These are phyloP conservation scores for Colletotrichum sp. DNA, from an alignment of 2,329 filamentous ascomycete species.

Conservation along the genomic window DNA sequence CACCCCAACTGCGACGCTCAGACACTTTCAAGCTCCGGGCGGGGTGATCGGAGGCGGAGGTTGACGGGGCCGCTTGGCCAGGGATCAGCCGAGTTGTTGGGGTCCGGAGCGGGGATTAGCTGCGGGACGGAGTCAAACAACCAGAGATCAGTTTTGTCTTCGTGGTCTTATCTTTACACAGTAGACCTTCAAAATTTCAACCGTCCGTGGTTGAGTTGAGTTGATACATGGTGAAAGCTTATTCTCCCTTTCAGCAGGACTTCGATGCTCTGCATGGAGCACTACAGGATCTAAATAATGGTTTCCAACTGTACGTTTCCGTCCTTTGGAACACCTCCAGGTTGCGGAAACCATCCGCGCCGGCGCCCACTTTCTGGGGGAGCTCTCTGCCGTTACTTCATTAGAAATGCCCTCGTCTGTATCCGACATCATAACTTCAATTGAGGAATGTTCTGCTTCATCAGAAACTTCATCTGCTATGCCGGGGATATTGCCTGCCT, in stretches of 20 bases:
- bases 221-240: background rate
- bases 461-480: no score
- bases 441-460: no score
- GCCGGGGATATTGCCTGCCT: no score
- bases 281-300: background rate
- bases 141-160: background rate
- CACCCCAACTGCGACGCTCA: background rate
- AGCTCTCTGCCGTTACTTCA: background rate
- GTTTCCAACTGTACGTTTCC: background rate
- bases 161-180: background rate
- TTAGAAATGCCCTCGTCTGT: no score
- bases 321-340: background rate
- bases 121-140: background rate
- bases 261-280: background rate
- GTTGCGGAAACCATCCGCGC: background rate
- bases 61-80: background rate
- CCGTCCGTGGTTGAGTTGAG: background rate
- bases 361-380: accelerated
- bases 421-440: no score
- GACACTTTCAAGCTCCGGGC: background rate
- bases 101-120: background rate
- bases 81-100: background rate
- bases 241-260: background rate
- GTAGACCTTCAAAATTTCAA: background rate
- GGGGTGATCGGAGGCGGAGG: background rate